These are phyloP conservation scores for Syncephalis fuscata DNA, from an alignment of 371 early-diverging fungal species.

Conservation along the genomic window DNA sequence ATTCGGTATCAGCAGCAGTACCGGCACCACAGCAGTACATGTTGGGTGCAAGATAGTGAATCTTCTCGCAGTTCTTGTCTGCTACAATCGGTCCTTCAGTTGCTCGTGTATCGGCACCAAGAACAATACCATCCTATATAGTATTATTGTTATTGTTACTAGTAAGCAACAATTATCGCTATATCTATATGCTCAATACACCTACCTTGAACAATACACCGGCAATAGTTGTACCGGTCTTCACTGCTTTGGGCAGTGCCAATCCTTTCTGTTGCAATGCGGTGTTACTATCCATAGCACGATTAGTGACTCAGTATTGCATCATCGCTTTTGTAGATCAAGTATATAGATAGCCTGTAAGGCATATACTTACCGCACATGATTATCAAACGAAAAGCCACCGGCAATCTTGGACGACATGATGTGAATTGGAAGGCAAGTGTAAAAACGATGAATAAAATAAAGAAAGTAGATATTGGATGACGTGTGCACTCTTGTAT, in stretches of 20 bases:
- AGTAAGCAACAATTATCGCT: neutral
- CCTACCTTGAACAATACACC: slow-evolving; percentile 80
- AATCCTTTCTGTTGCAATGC: slow-evolving; percentile 60
- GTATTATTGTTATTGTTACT: too few relatives aligned
- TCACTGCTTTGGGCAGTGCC: slow-evolving; percentile 72
- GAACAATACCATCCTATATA: slow-evolving; percentile 79
- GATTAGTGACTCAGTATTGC: too few relatives aligned
- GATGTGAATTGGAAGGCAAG: too few relatives aligned
- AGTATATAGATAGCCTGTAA: too few relatives aligned
- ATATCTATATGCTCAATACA: neutral
- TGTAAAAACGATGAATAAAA: too few relatives aligned
- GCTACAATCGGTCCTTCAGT: slow-evolving; percentile 97
- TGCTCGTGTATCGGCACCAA: slow-evolving; percentile 99
- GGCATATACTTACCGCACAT: too few relatives aligned
- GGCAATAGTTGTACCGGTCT: slow-evolving; percentile 98
- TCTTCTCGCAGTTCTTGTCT: slow-evolving; percentile 99
- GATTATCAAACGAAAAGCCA: too few relatives aligned
- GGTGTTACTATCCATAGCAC: slow-evolving; percentile 35
- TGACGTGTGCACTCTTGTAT: too few relatives aligned
- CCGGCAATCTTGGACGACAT: too few relatives aligned
- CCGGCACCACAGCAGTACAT: slow-evolving; percentile 99
- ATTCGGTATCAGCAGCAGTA: slow-evolving; percentile 98
- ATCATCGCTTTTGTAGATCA: too few relatives aligned
- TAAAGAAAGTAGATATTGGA: too few relatives aligned
- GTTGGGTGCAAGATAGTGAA: slow-evolving; percentile 97